A percentile compares a stretch with the other conserved stretches of the same genome.
phyloP scores from a whole-genome alignment of 106 monocot species.

The Dioscorea alata region DNA sequence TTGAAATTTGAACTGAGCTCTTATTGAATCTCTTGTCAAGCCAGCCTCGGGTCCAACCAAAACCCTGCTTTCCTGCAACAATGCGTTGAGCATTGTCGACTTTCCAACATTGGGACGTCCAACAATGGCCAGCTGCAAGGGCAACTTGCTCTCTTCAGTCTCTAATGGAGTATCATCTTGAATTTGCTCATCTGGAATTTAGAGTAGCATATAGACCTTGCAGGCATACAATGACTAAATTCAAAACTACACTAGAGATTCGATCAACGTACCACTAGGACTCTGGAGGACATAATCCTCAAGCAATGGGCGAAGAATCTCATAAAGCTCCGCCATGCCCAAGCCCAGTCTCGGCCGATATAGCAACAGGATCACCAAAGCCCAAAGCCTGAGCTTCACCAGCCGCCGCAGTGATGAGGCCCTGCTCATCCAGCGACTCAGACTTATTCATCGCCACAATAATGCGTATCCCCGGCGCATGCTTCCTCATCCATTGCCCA shows the following conservation, averaged over 20 bases:
- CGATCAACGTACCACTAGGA: conserved; percentile 35
- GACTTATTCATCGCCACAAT: conserved; percentile 93
- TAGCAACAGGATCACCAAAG: conserved; percentile 97
- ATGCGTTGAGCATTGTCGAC: conserved; percentile 80
- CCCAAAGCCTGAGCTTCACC: conserved; percentile 85
- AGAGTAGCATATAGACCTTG: background rate
- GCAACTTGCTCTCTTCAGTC: conserved; percentile 40
- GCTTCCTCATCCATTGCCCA: conserved; percentile 85
- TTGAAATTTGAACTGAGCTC: conserved; percentile 88
- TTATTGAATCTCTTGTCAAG: conserved; percentile 89
- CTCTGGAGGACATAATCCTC: conserved; percentile 65
- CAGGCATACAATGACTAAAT: background rate
- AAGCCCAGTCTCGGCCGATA: conserved; percentile 94
- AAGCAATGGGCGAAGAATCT: conserved; percentile 67
- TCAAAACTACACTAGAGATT: background rate
- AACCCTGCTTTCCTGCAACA: conserved; percentile 90
- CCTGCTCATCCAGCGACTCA: conserved; percentile 79
- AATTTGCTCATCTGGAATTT: conserved; percentile 27
- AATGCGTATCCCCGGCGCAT: conserved; percentile 62
- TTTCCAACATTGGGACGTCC: conserved; percentile 99
- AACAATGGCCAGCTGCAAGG: conserved; percentile 94
- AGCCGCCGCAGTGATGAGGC: conserved; percentile 53
- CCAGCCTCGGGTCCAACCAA: conserved; percentile 95
- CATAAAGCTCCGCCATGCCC: conserved; percentile 98
- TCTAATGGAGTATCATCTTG: conserved; percentile 34